Evolutionary conservation across 768 basidiomycete species (phyloP).

Genomic region (Leccinellum rugosiceps): DNA sequence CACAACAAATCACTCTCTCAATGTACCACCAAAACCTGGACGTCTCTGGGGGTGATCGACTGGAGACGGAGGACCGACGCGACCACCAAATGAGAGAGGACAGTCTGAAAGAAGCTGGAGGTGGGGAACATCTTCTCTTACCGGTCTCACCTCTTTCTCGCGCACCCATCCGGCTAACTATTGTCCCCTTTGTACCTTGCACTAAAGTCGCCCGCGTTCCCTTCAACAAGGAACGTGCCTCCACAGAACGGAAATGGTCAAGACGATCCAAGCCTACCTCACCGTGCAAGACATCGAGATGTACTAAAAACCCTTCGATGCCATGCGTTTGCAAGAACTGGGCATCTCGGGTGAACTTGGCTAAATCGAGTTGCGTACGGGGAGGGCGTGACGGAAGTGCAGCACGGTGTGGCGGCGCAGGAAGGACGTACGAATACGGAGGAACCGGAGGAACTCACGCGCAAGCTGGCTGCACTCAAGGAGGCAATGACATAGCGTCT

Average conservation of each 20-base stretch:
- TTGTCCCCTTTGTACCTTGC: too few species aligned
- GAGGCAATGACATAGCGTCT: too few species aligned
- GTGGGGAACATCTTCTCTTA: conserved; percentile 99
- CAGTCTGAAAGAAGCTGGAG: conserved; percentile 97
- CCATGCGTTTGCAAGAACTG: conserved; percentile 93
- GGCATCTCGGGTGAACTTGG: conserved; percentile 98
- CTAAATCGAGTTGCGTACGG: conserved; percentile 94
- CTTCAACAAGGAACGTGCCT: too few species aligned
- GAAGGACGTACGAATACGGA: conserved; percentile 66
- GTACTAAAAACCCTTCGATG: conserved; percentile 87
- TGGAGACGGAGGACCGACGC: conserved; percentile 67
- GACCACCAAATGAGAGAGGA: conserved; percentile 87
- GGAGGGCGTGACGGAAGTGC: conserved; percentile 94
- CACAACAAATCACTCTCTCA: conserved; percentile 41
- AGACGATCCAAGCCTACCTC: conserved; percentile 96
- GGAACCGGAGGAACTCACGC: conserved; percentile 69
- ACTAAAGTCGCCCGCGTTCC: too few species aligned
- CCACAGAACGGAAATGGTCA: too few species aligned
- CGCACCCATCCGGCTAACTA: too few species aligned
- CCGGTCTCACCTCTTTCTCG: too few species aligned
- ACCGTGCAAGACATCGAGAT: conserved; percentile 95
- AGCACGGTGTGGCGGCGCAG: conserved; percentile 85
- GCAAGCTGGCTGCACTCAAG: conserved; percentile 63
- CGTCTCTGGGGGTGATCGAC: conserved; percentile 75
- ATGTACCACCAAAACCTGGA: conserved; percentile 56